Evolutionary conservation across 441 rosid species (phyloP).

Genomic region (Corymbia citriodora): DNA sequence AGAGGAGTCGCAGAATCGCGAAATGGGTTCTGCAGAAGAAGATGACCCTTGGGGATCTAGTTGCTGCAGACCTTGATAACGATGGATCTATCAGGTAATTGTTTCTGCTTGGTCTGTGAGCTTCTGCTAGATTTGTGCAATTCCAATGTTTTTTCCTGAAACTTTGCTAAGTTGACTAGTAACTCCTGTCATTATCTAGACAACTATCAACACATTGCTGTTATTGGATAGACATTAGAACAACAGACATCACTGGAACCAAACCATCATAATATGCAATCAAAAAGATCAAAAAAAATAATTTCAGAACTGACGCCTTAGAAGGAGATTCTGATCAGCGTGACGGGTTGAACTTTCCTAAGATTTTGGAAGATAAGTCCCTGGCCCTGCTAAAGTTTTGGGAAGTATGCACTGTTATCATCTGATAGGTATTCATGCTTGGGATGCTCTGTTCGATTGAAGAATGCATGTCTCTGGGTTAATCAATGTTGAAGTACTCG

Average conservation of each 20-base stretch:
- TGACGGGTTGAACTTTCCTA: not conserved
- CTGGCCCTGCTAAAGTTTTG: not conserved
- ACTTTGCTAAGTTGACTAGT: not conserved
- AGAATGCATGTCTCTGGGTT: not conserved
- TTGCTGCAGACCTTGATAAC: conserved; percentile 68
- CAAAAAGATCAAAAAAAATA: not conserved
- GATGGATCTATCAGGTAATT: conserved; percentile 66
- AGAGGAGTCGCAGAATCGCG: conserved; percentile 44
- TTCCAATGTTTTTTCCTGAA: not conserved
- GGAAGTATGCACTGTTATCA: not conserved
- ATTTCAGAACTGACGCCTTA: not conserved
- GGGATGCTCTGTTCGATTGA: not conserved
- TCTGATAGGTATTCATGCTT: not conserved
- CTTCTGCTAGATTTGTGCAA: not conserved
- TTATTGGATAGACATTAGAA: not conserved
- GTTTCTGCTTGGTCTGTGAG: not conserved
- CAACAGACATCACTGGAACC: not conserved
- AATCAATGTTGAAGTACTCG: not conserved
- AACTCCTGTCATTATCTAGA: not conserved
- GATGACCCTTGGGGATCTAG: conserved; percentile 57
- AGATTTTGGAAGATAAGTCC: not conserved
- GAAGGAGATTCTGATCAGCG: not conserved
- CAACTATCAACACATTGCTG: not conserved
- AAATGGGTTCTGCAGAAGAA: conserved; percentile 63
- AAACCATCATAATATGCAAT: not conserved